Conservation (phyloP, 148 eudicot species). For the Amaranthus hypochondriacus region DNA sequence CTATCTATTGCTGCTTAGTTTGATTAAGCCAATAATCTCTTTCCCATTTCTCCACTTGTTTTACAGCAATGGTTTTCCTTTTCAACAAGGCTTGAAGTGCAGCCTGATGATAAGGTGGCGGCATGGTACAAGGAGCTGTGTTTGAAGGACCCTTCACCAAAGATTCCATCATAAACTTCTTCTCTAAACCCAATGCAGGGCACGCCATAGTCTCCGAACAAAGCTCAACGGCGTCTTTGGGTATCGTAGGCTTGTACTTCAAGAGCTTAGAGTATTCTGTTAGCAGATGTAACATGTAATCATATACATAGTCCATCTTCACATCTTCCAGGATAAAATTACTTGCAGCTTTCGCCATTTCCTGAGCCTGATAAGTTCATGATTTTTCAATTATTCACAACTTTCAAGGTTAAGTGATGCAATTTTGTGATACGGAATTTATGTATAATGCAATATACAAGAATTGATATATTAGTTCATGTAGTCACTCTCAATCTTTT, state of each 20-base stretch:
- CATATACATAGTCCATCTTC: constrained; percentile 73
- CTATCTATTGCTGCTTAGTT: constrained; percentile 19
- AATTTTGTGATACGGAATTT: neutral
- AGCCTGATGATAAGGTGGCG: constrained; percentile 44
- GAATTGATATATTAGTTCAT: too few relatives aligned
- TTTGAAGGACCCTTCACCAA: constrained; percentile 49
- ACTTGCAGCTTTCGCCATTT: constrained; percentile 56
- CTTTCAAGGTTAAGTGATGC: neutral
- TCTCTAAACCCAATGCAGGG: constrained; percentile 38
- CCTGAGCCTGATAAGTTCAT: constrained; percentile 53
- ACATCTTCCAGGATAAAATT: constrained; percentile 49
- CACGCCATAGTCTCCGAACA: constrained; percentile 80
- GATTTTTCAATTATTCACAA: too few relatives aligned
- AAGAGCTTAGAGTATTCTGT: constrained; percentile 66
- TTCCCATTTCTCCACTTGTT: constrained; percentile 59
- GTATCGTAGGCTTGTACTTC: constrained; percentile 55
- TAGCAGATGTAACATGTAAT: constrained; percentile 81
- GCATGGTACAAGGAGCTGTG: constrained; percentile 56
- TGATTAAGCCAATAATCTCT: constrained; percentile 42
- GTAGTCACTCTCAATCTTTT: too few relatives aligned
- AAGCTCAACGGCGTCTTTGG: constrained; percentile 55
- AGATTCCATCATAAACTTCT: constrained; percentile 58
- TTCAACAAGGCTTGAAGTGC: constrained; percentile 22
- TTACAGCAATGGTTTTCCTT: constrained; percentile 32
- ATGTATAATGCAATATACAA: neutral